phyloP scores from a whole-genome alignment of 2,329 filamentous ascomycete species.

The Sarocladium oryzae region DNA sequence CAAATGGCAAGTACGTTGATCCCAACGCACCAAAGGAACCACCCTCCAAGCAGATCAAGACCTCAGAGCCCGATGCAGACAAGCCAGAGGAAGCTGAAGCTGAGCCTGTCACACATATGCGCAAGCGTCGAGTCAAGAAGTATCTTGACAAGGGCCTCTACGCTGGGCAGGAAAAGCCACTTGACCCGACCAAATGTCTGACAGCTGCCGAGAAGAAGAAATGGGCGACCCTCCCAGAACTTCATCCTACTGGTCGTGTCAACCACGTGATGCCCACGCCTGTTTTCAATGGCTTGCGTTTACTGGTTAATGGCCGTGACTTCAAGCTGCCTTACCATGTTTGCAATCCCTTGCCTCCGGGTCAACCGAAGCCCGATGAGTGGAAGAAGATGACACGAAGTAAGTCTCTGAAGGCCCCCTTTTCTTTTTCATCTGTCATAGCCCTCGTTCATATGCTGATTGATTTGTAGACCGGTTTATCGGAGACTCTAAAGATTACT shows the following conservation, averaged over 20 bases:
- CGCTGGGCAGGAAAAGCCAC: slow-evolving; percentile 64
- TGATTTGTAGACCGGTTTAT: slow-evolving; percentile 72
- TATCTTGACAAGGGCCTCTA: slow-evolving; percentile 83
- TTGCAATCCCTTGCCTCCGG: slow-evolving; percentile 78
- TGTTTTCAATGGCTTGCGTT: slow-evolving; percentile 68
- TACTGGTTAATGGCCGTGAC: slow-evolving; percentile 66
- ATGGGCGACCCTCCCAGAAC: slow-evolving; percentile 40
- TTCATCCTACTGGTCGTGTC: slow-evolving; percentile 37
- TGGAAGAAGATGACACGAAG: slow-evolving; percentile 91
- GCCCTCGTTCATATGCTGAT: slow-evolving; percentile 21
- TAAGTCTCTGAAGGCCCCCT: slow-evolving; percentile 45
- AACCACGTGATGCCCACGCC: slow-evolving; percentile 64
- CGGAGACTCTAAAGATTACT: slow-evolving; percentile 71
- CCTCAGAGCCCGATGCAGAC: slow-evolving; percentile 3
- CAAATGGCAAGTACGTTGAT: slow-evolving; percentile 56
- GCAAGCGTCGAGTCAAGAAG: slow-evolving; percentile 55
- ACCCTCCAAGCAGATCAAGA: slow-evolving; percentile 16
- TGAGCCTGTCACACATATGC: slow-evolving; percentile 30
- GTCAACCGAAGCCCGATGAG: slow-evolving; percentile 85
- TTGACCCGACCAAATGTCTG: slow-evolving; percentile 42
- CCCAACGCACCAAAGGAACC: slow-evolving; percentile 34
- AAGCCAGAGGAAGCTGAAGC: slow-evolving; percentile 20
- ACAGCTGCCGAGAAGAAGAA: slow-evolving; percentile 45
- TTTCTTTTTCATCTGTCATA: neutral
- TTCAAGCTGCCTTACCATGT: slow-evolving; percentile 88